phyloP scores from a whole-genome alignment of 306 rosid genomes.

The Gillenia trifoliata region DNA sequence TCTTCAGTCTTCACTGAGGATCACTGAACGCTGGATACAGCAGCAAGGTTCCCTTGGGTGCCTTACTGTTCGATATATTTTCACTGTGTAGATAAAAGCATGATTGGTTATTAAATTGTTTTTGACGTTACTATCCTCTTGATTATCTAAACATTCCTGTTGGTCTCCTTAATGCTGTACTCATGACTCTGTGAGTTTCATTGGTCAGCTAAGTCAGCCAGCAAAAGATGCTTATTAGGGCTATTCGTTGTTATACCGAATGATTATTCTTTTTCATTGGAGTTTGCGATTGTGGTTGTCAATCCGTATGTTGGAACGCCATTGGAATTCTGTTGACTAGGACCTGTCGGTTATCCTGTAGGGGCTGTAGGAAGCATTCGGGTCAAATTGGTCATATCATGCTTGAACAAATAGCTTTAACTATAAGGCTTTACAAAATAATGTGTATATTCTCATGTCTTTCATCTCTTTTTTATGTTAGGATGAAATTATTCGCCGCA shows the following conservation, averaged over 20 bases:
- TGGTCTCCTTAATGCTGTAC: slow-evolving; percentile 1
- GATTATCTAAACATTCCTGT: neutral
- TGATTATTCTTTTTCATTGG: neutral
- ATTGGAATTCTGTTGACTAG: neutral
- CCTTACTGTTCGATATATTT: neutral
- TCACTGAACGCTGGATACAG: neutral
- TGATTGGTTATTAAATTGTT: neutral
- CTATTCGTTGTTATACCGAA: neutral
- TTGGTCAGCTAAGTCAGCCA: neutral
- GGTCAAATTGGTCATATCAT: neutral
- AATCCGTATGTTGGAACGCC: neutral
- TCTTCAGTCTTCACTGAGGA: neutral
- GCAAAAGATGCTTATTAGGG: neutral
- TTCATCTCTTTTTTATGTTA: slow-evolving; percentile 22
- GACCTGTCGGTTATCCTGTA: neutral
- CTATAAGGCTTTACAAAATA: neutral
- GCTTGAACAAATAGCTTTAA: slow-evolving; percentile 1
- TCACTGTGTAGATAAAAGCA: neutral
- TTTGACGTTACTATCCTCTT: slow-evolving; percentile 12
- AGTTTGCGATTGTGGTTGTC: neutral
- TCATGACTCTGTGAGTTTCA: neutral
- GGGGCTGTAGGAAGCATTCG: neutral
- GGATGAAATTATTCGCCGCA: slow-evolving; percentile 66
- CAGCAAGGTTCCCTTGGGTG: neutral
- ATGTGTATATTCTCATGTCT: slow-evolving; percentile 22